phyloP scores from a whole-genome alignment of 257 asterid species.

The Perilla frutescens region DNA sequence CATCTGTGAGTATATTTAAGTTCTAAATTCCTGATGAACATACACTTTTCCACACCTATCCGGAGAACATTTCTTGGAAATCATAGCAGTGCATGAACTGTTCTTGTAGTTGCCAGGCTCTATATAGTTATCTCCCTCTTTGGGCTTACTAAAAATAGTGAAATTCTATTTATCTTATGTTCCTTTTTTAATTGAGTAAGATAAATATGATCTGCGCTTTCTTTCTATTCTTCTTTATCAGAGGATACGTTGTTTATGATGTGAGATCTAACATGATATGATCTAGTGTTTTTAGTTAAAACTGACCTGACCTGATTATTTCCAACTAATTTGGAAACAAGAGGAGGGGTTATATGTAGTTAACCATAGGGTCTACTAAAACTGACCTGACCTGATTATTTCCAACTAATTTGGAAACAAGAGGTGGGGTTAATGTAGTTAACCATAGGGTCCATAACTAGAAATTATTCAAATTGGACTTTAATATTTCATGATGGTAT shows the following conservation, averaged over 20 bases:
- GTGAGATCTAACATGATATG: too few species aligned
- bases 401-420: too few species aligned
- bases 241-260: neutral
- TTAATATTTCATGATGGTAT: neutral
- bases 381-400: too few species aligned
- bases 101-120: neutral
- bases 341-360: too few species aligned
- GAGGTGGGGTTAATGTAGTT: too few species aligned
- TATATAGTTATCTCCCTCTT: neutral
- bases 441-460: neutral
- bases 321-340: too few species aligned
- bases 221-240: neutral
- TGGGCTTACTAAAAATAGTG: neutral
- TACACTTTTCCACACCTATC: neutral
- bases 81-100: neutral
- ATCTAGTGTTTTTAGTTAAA: too few species aligned
- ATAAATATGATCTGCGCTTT: conserved; percentile 9
- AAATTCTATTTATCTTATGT: neutral
- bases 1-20: neutral
- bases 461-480: neutral
- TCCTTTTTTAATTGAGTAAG: neutral
- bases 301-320: too few species aligned
- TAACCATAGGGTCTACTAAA: neutral
- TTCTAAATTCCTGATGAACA: neutral
- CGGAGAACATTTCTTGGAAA: neutral